Percentiles rank a stretch among this genome's conserved stretches.
phyloP scores from a whole-genome alignment of 306 rosid species.

The Cucurbita argyrosperma region DNA sequence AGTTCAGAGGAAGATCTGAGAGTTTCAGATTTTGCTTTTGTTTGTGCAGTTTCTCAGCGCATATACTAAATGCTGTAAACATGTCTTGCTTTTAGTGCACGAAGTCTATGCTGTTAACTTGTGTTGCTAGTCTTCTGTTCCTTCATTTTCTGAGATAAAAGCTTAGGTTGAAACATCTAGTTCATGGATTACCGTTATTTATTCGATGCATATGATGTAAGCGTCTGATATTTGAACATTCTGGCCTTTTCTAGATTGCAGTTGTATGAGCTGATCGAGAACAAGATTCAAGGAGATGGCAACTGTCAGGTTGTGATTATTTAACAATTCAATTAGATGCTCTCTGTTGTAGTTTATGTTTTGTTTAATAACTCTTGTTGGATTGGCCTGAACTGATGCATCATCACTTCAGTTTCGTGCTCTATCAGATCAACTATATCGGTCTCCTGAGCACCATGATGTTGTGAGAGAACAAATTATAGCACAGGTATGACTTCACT shows the following conservation, averaged over 20 bases:
- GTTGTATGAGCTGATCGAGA: conserved; percentile 79
- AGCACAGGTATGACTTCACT: conserved; percentile 42
- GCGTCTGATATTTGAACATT: conserved; percentile 16
- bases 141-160: not conserved
- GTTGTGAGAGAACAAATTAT: conserved; percentile 69
- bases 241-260: conserved; percentile 39
- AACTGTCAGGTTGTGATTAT: conserved; percentile 72
- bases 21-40: not conserved
- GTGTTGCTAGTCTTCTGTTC: not conserved
- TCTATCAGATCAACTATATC: conserved; percentile 86
- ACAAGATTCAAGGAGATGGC: conserved; percentile 84
- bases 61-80: not conserved
- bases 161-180: not conserved
- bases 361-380: not conserved
- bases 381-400: conserved; percentile 5
- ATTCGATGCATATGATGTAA: not conserved
- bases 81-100: not conserved
- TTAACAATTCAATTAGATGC: not conserved
- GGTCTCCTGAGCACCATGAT: conserved; percentile 67
- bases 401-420: conserved; percentile 69
- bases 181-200: not conserved
- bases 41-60: not conserved
- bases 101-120: not conserved
- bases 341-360: not conserved
- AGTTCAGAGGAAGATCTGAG: not conserved